Conservation (phyloP, 371 early-diverging fungal genomes). For the Mortierella sp. region DNA sequence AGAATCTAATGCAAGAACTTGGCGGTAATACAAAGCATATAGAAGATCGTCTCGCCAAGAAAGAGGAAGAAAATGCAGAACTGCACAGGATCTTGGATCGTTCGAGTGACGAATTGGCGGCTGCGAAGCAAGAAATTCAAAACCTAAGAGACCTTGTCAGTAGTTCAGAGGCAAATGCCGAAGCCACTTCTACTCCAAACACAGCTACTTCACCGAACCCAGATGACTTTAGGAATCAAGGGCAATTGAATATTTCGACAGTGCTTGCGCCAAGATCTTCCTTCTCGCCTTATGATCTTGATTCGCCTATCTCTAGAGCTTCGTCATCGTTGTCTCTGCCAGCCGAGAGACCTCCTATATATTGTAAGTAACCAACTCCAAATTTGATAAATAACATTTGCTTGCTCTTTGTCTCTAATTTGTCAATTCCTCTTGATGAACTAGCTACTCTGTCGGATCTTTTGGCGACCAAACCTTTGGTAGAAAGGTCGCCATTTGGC, state of each 20-base stretch:
- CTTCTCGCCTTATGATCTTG: constrained; percentile 32
- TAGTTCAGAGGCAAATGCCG: constrained; percentile 19
- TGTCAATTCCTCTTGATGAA: neutral
- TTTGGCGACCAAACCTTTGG: constrained; percentile 44
- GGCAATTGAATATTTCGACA: constrained; percentile 32
- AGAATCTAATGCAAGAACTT: constrained; percentile 52
- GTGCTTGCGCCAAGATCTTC: constrained; percentile 27
- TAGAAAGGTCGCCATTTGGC: constrained; percentile 42
- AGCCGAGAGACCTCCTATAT: constrained; percentile 37
- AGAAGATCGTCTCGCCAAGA: constrained; percentile 56
- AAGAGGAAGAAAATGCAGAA: constrained; percentile 60
- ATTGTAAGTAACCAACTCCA: constrained; percentile 28
- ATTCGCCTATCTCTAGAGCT: constrained; percentile 47
- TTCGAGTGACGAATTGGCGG: constrained; percentile 41
- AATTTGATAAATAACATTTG: neutral
- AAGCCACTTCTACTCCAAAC: neutral
- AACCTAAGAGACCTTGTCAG: constrained; percentile 43
- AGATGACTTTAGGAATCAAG: constrained; percentile 19
- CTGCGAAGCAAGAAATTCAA: constrained; percentile 49
- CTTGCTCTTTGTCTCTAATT: neutral
- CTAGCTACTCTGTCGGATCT: constrained; percentile 57
- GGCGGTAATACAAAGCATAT: constrained; percentile 50
- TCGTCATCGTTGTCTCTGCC: constrained; percentile 49
- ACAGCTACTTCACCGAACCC: constrained; percentile 2
- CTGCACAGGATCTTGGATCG: constrained; percentile 58